Evolutionary conservation across 1,284 basidiomycete species (phyloP).

Genomic region (Rhizopogon parksii): DNA sequence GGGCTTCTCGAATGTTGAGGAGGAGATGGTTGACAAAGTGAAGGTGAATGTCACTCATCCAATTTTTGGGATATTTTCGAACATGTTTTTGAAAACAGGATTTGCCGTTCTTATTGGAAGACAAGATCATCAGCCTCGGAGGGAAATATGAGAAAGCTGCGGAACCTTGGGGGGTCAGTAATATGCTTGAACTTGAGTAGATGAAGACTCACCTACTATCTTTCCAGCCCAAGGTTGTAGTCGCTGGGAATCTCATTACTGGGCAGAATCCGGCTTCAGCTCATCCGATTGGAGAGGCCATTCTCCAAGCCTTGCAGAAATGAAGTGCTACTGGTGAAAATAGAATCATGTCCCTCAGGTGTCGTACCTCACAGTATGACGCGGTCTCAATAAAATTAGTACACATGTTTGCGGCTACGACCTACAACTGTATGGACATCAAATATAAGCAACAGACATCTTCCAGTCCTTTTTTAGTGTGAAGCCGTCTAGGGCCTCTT

Average conservation of each 20-base stretch:
- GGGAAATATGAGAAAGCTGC: slow-evolving; percentile 55
- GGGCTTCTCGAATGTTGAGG: slow-evolving; percentile 69
- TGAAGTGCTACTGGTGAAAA: background rate
- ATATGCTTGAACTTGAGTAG: background rate
- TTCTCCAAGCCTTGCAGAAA: slow-evolving; percentile 25
- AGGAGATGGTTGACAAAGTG: slow-evolving; percentile 41
- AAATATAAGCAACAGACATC: slow-evolving; percentile 72
- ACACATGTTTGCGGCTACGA: background rate
- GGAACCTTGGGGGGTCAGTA: slow-evolving; percentile 50
- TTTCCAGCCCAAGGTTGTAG: slow-evolving; percentile 34
- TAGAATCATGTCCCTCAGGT: background rate
- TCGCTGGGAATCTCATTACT: slow-evolving; percentile 41
- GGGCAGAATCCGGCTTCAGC: slow-evolving; percentile 63
- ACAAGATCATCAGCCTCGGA: slow-evolving; percentile 53
- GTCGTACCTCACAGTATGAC: background rate
- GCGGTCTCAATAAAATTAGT: background rate
- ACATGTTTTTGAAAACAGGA: slow-evolving; percentile 23
- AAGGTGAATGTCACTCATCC: slow-evolving; percentile 22
- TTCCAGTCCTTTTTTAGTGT: slow-evolving; percentile 75
- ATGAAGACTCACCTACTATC: background rate
- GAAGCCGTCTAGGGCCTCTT: slow-evolving; percentile 73
- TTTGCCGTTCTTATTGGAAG: slow-evolving; percentile 68
- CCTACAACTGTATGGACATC: slow-evolving; percentile 22
- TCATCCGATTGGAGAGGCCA: slow-evolving; percentile 31
- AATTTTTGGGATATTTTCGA: background rate